Conservation (phyloP, 176 grass and related monocot genomes). For the Paspalum notatum region DNA sequence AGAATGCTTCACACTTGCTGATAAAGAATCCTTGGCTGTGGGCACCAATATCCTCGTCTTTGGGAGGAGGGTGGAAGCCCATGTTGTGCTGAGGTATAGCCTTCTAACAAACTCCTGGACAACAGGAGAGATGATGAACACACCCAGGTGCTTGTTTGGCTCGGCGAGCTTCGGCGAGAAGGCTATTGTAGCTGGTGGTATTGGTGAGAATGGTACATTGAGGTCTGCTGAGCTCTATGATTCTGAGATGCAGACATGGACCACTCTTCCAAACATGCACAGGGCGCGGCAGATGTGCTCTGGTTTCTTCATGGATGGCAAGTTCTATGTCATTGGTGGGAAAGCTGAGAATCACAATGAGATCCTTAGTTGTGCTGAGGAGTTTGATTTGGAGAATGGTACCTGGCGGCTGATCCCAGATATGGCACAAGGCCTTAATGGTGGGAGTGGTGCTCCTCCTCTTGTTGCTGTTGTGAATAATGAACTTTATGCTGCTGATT, state of each 20-base stretch:
- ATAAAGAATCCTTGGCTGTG: conserved; percentile 62
- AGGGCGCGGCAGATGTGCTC: conserved; percentile 57
- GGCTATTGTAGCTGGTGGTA: conserved; percentile 56
- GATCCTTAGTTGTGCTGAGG: conserved; percentile 49
- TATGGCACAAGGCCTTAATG: conserved; percentile 55
- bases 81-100: conserved; percentile 55
- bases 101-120: conserved; percentile 57
- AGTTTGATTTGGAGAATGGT: conserved; percentile 55
- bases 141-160: conserved; percentile 57
- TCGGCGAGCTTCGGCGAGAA: conserved; percentile 48
- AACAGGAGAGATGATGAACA: conserved; percentile 50
- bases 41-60: conserved; percentile 60
- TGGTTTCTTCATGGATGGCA: conserved; percentile 61
- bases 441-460: conserved; percentile 42
- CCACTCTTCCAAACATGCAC: conserved; percentile 57
- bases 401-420: conserved; percentile 52
- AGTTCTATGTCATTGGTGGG: conserved; percentile 57
- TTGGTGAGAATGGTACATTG: conserved; percentile 39
- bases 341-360: conserved; percentile 38
- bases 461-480: conserved; percentile 66
- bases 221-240: conserved; percentile 60
- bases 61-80: conserved; percentile 44
- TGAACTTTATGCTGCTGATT: conserved; percentile 60
- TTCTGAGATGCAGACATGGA: conserved; percentile 53
- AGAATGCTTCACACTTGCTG: conserved; percentile 50